Evolutionary conservation across 495 filamentous ascomycete genomes (phyloP), one percentile per base, ranked within the genome.

Genomic region (Hyaloscypha hepaticicola): DNA sequence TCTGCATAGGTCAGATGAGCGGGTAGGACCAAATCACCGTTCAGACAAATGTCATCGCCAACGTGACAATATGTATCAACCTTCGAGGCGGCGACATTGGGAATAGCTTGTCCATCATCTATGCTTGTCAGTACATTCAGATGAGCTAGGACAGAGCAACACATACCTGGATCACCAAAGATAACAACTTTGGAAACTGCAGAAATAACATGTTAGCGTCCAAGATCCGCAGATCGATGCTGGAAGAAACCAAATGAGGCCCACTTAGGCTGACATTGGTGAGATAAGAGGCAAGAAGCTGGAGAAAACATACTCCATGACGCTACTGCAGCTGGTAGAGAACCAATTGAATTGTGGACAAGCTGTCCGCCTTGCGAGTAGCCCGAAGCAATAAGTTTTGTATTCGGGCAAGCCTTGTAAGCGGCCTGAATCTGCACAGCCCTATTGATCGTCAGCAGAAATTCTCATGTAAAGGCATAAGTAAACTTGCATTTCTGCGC

Each of bases 281-380:
- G 31, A 6, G 5, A 45, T 16, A 11, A 19, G 38, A 16, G 0
- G 1, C 4, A 19, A 45, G 38, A 45, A 45, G 0, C 16, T 16
- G 19, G 38, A 45, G 12, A 16, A 16, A 19, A 11, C 38, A 16
- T 45, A 45, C 38, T 70, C 61, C 70, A 72, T 31, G 59, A 21
- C 7, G 78, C 71, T 59, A 75, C 68, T 14, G 63, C 63, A 0
- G 76, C 64, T 29, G 68, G 68, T 14, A 83, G 70, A 52, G 72
- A 70, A 38, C 50, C 72, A 14, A 77, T 76, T 4, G 81, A 81
- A 57, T 80, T 80, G 73, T 84, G 84, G 2, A 80, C 77, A 16
- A 83, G 72, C 76, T 81, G 79, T 0, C 76, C 77, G 19, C 80
- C 83, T 67, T 87, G 85, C 1, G 82, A 85, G 69, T 88, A 89